Evolutionary conservation across 257 asterid species (phyloP).

Genomic region (Plantago elongata): DNA sequence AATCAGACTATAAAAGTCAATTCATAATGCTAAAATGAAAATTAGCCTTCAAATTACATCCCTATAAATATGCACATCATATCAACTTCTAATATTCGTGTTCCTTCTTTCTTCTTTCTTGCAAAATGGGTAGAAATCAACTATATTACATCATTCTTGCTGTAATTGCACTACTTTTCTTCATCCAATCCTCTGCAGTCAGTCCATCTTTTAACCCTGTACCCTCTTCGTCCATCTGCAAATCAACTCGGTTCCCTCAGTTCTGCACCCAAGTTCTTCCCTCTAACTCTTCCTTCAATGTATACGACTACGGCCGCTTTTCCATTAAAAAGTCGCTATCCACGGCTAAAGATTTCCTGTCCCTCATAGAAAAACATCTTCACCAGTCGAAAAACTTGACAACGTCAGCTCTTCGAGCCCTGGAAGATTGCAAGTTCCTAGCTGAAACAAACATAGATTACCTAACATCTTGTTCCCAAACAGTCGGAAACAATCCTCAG

Average conservation of each 20-base stretch:
- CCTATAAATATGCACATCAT: no score
- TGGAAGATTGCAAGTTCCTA: conserved; percentile 55
- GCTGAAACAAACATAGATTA: conserved; percentile 60
- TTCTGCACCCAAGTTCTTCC: conserved; percentile 52
- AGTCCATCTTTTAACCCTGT: conserved; percentile 15
- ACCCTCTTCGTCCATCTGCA: conserved; percentile 41
- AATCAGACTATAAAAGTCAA: no score
- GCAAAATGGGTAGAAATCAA: conserved; percentile 19
- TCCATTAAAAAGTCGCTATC: conserved; percentile 52
- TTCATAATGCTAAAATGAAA: no score
- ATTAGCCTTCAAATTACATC: no score
- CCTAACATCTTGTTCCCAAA: conserved; percentile 26
- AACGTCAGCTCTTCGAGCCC: conserved; percentile 44
- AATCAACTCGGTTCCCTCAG: conserved; percentile 47
- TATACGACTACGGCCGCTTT: conserved; percentile 54
- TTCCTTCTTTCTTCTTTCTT: no score
- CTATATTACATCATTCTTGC: conserved; percentile 6
- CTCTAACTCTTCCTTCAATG: conserved; percentile 43
- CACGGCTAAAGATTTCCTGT: conserved; percentile 38
- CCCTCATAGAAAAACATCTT: conserved; percentile 42
- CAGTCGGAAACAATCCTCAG: conserved; percentile 27
- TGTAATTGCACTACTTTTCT: conserved; percentile 13
- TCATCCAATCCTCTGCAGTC: conserved; percentile 14
- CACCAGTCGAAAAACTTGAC: conserved; percentile 30
- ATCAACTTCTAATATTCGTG: no score